Conservation (phyloP, 78 protist genomes). For the Isochrysis galbana region DNA sequence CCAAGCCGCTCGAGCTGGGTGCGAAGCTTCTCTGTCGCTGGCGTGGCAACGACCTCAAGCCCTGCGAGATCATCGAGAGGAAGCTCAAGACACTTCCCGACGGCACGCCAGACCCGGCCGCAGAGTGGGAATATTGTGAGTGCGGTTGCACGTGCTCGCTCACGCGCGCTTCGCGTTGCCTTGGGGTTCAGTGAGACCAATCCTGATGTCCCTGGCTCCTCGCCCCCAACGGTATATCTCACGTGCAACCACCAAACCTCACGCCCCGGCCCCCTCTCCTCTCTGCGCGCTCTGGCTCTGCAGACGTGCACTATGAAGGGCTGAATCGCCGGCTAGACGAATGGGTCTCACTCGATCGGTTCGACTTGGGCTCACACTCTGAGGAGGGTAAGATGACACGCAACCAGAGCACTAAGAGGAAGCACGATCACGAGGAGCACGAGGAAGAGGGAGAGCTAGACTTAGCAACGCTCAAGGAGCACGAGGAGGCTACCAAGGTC, state of each 20-base stretch:
- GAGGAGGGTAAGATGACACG: slow-evolving; percentile 37
- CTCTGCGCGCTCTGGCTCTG: background rate
- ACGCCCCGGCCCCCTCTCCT: background rate
- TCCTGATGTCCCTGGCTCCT: too few relatives aligned
- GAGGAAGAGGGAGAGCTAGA: slow-evolving; percentile 34
- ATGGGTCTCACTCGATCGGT: slow-evolving; percentile 44
- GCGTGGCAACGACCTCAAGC: background rate
- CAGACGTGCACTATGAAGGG: background rate
- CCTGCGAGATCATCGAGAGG: slow-evolving; percentile 25
- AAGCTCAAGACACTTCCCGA: background rate
- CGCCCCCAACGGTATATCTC: background rate
- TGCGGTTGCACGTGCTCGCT: slow-evolving; percentile 34
- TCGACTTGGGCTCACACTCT: background rate
- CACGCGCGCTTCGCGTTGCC: too few relatives aligned
- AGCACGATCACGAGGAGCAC: background rate
- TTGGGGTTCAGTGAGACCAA: too few relatives aligned
- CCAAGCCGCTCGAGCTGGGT: slow-evolving; percentile 20
- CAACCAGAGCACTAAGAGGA: background rate
- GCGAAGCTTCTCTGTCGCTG: background rate
- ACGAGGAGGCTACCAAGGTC: slow-evolving; percentile 87
- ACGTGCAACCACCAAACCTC: background rate
- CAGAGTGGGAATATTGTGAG: slow-evolving; percentile 23
- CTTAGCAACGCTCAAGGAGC: slow-evolving; percentile 5
- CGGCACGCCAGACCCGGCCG: background rate
- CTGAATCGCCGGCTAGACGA: slow-evolving; percentile 58